phyloP scores from a whole-genome alignment of 2,329 filamentous ascomycete genomes.

The Endocalyx cinctus region DNA sequence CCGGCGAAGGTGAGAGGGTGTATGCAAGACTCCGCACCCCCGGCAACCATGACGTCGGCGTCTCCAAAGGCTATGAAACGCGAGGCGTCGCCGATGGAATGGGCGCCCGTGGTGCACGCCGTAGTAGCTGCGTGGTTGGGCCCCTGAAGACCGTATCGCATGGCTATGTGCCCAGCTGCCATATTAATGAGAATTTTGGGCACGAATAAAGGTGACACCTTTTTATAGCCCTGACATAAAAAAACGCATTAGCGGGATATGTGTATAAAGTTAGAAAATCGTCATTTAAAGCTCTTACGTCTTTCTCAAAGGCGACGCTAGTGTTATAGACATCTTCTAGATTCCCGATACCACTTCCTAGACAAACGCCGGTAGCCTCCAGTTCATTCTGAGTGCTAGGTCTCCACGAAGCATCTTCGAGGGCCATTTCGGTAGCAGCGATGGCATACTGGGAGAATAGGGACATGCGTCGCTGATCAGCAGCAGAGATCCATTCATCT shows the following conservation, averaged over 20 bases:
- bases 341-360: slow-evolving; percentile 94
- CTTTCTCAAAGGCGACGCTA: slow-evolving; percentile 68
- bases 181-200: slow-evolving; percentile 92
- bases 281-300: slow-evolving; percentile 46
- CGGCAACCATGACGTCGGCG: slow-evolving; percentile 93
- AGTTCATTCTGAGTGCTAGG: slow-evolving; percentile 55
- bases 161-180: slow-evolving; percentile 89
- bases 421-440: slow-evolving; percentile 79
- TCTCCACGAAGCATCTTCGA: slow-evolving; percentile 76
- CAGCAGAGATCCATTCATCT: slow-evolving; percentile 47
- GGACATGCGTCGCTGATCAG: slow-evolving; percentile 75
- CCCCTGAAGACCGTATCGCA: slow-evolving; percentile 83
- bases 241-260: slow-evolving; percentile 6
- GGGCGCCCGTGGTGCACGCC: slow-evolving; percentile 92
- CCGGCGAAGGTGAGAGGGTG: slow-evolving; percentile 90
- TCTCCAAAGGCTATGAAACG: slow-evolving; percentile 88
- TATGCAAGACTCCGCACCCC: slow-evolving; percentile 90
- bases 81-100: slow-evolving; percentile 91
- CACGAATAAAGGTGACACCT: slow-evolving; percentile 90
- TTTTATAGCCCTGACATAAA: slow-evolving; percentile 70
- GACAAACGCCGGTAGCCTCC: slow-evolving; percentile 80
- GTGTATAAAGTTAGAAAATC: slow-evolving; percentile 5
- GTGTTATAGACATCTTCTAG: slow-evolving; percentile 86
- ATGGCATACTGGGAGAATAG: slow-evolving; percentile 87
- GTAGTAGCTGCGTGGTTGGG: slow-evolving; percentile 92